phyloP scores from a whole-genome alignment of 2,329 filamentous ascomycete species.

The Didymella keratinophila region DNA sequence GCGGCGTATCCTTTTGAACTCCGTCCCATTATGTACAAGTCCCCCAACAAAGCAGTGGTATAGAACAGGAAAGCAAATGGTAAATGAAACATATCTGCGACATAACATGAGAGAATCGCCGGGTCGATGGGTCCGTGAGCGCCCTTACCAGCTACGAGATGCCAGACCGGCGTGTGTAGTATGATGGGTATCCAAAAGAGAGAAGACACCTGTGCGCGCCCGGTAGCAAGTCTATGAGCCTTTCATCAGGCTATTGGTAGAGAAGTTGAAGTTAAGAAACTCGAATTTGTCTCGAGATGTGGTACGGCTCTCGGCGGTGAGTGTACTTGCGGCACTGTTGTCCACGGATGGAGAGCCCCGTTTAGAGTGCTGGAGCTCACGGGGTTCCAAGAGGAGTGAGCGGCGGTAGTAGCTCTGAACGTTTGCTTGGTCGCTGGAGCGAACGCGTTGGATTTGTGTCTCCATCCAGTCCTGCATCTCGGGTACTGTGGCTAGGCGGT shows the following conservation, averaged over 20 bases:
- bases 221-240: conserved; percentile 39
- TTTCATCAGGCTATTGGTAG: conserved; percentile 39
- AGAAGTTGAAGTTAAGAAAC: conserved; percentile 50
- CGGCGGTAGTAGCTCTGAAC: conserved; percentile 79
- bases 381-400: conserved; percentile 82
- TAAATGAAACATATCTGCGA: conserved; percentile 40
- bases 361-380: conserved; percentile 57
- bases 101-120: conserved; percentile 19
- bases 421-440: conserved; percentile 67
- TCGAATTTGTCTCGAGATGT: conserved; percentile 49
- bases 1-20: conserved; percentile 16
- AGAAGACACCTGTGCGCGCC: conserved; percentile 32
- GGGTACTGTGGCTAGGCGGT: conserved; percentile 79
- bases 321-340: conserved; percentile 34
- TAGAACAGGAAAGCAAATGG: conserved; percentile 41
- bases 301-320: conserved; percentile 41
- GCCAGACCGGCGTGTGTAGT: conserved; percentile 2
- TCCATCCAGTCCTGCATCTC: conserved; percentile 96
- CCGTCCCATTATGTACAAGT: conserved; percentile 19
- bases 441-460: conserved; percentile 78
- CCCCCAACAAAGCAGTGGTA: conserved; percentile 39
- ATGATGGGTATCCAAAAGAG: conserved; percentile 24
- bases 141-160: conserved; percentile 25
- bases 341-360: conserved; percentile 40
- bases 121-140: conserved; percentile 20